Evolutionary conservation across 331 rosid genomes (phyloP).

Genomic region (Rosa hybrid): DNA sequence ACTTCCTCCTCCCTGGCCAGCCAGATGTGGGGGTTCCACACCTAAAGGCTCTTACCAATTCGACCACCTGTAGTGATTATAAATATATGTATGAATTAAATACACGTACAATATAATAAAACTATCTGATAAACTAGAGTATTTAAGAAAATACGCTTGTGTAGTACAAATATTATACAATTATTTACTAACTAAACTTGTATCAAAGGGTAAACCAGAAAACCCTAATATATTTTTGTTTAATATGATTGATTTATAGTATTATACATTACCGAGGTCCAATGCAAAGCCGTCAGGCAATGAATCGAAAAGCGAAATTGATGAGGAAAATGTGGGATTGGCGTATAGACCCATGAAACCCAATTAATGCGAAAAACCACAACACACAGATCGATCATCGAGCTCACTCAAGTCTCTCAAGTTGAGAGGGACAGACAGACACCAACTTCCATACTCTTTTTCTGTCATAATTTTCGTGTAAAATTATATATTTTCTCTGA

Average conservation of each 20-base stretch:
- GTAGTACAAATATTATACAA: not conserved
- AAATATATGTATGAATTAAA: no score
- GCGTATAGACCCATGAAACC: slow-evolving; percentile 25
- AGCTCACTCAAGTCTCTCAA: not conserved
- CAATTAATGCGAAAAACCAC: slow-evolving; percentile 39
- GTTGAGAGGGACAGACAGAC: slow-evolving; percentile 15
- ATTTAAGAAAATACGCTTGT: not conserved
- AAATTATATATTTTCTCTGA: slow-evolving; percentile 39
- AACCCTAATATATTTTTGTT: not conserved
- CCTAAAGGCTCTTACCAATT: no score
- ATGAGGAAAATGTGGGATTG: slow-evolving; percentile 29
- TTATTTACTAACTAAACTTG: not conserved
- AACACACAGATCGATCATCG: slow-evolving; percentile 10
- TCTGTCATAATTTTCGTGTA: slow-evolving; percentile 24
- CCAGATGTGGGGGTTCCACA: no score
- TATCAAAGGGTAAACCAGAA: not conserved
- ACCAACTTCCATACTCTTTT: slow-evolving; percentile 28
- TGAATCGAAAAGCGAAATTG: slow-evolving; percentile 8
- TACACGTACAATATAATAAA: no score
- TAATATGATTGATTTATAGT: not conserved
- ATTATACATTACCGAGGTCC: not conserved
- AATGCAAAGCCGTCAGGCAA: slow-evolving; percentile 15
- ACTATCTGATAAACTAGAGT: no score
- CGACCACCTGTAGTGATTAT: no score
- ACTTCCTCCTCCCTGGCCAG: no score